These are phyloP conservation scores for Amorphotheca resinae DNA, from an alignment of 495 filamentous ascomycete genomes.

Conservation along the genomic window DNA sequence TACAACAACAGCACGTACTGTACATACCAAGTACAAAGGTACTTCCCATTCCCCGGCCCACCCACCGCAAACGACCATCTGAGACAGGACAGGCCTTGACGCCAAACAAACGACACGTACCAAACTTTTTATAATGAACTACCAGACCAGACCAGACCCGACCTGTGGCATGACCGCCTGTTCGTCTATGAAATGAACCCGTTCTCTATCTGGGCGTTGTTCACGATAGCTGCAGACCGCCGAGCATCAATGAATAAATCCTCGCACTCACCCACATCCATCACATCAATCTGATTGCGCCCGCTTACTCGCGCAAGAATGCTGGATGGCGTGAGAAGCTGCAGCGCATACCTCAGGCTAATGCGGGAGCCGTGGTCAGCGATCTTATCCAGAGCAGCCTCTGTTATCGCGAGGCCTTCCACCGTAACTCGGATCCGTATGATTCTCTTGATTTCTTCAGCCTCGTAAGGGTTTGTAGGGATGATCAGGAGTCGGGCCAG, in stretches of 20 bases:
- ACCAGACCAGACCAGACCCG: not conserved
- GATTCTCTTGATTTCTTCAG: constrained; percentile 81
- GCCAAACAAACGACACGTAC: not conserved
- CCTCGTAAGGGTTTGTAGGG: constrained; percentile 74
- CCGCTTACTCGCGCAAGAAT: constrained; percentile 51
- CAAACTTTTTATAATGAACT: constrained; percentile 2
- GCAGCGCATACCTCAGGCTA: constrained; percentile 83
- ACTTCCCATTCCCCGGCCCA: not conserved
- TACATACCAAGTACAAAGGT: not conserved
- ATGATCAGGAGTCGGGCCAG: constrained; percentile 88
- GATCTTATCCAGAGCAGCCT: constrained; percentile 74
- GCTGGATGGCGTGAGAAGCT: constrained; percentile 78
- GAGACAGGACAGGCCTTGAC: not conserved
- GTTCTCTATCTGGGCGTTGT: constrained; percentile 45
- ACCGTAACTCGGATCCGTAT: constrained; percentile 68
- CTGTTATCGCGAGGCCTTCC: constrained; percentile 67
- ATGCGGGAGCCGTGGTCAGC: constrained; percentile 74
- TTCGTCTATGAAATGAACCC: constrained; percentile 38
- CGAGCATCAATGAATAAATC: constrained; percentile 83
- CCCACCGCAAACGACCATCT: not conserved
- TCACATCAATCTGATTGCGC: constrained; percentile 60
- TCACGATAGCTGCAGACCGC: constrained; percentile 63
- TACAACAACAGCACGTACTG: not conserved
- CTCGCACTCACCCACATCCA: constrained; percentile 80
- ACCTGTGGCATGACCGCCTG: no score